Conservation (phyloP, 768 basidiomycete genomes). For the Lyophyllum atratum region DNA sequence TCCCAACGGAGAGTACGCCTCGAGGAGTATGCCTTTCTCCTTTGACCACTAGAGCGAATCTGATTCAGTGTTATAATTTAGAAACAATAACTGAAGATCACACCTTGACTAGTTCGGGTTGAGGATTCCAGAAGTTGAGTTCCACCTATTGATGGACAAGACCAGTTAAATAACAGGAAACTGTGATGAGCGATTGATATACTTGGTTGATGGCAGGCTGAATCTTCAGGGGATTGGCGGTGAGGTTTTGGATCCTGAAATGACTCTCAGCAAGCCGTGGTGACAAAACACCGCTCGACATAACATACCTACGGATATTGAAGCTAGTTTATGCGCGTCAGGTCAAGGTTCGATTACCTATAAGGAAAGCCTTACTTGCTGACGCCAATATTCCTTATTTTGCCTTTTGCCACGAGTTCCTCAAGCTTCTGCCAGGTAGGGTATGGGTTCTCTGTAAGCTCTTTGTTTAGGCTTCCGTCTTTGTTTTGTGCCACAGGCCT, state of each 20-base stretch:
- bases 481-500: slow-evolving; percentile 74
- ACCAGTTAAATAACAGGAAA: not conserved
- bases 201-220: slow-evolving; percentile 72
- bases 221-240: slow-evolving; percentile 59
- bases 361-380: slow-evolving; percentile 60
- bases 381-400: slow-evolving; percentile 77
- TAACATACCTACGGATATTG: slow-evolving; percentile 53
- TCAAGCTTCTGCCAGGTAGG: slow-evolving; percentile 84
- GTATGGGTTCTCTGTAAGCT: slow-evolving; percentile 69
- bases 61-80: not conserved
- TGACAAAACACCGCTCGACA: not conserved
- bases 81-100: slow-evolving; percentile 2
- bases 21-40: slow-evolving; percentile 62
- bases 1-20: slow-evolving; percentile 80
- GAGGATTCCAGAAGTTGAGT: slow-evolving; percentile 76
- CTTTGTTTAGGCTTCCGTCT: slow-evolving; percentile 39
- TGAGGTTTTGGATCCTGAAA: slow-evolving; percentile 58
- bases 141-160: slow-evolving; percentile 50
- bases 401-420: slow-evolving; percentile 74
- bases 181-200: not conserved
- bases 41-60: slow-evolving; percentile 56
- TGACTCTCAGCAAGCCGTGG: slow-evolving; percentile 21
- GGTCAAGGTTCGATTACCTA: not conserved
- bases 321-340: slow-evolving; percentile 41
- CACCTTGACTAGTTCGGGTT: slow-evolving; percentile 72